Conservation (phyloP, 257 asterid genomes). For the Ilex aquifolium region DNA sequence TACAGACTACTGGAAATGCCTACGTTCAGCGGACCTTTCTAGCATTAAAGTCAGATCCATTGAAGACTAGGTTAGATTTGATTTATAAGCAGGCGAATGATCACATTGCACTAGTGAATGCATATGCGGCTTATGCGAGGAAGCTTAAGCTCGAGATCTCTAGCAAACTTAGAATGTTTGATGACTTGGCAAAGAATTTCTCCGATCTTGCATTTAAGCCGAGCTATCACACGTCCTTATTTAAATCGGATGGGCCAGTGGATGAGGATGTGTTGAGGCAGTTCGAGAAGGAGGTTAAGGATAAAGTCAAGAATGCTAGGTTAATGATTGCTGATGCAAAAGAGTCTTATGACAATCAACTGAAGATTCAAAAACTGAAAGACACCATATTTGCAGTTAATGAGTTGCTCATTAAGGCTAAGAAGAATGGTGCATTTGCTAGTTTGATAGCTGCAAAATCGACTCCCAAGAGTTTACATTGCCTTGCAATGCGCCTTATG, state of each 20-base stretch:
- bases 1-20: slow-evolving; percentile 51
- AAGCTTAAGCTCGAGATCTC: slow-evolving; percentile 84
- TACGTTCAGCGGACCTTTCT: slow-evolving; percentile 54
- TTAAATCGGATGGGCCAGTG: slow-evolving; percentile 69
- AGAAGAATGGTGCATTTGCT: slow-evolving; percentile 83
- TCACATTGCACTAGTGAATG: slow-evolving; percentile 82
- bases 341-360: slow-evolving; percentile 92
- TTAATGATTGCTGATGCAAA: slow-evolving; percentile 75
- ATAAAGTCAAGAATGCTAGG: slow-evolving; percentile 82
- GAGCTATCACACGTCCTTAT: slow-evolving; percentile 52
- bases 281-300: slow-evolving; percentile 96
- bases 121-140: slow-evolving; percentile 83
- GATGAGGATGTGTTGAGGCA: slow-evolving; percentile 92
- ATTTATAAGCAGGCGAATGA: slow-evolving; percentile 75
- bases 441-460: slow-evolving; percentile 85
- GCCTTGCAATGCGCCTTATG: slow-evolving; percentile 94
- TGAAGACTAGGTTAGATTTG: slow-evolving; percentile 78
- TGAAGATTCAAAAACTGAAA: slow-evolving; percentile 89
- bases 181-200: slow-evolving; percentile 74
- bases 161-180: slow-evolving; percentile 83
- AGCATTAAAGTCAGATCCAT: slow-evolving; percentile 77
- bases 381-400: slow-evolving; percentile 90
- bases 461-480: slow-evolving; percentile 97
- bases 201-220: slow-evolving; percentile 64
- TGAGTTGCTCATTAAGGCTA: slow-evolving; percentile 88